Evolutionary conservation across 2,329 filamentous ascomycete species (phyloP).

Genomic region (Teratosphaeriaceae sp.): DNA sequence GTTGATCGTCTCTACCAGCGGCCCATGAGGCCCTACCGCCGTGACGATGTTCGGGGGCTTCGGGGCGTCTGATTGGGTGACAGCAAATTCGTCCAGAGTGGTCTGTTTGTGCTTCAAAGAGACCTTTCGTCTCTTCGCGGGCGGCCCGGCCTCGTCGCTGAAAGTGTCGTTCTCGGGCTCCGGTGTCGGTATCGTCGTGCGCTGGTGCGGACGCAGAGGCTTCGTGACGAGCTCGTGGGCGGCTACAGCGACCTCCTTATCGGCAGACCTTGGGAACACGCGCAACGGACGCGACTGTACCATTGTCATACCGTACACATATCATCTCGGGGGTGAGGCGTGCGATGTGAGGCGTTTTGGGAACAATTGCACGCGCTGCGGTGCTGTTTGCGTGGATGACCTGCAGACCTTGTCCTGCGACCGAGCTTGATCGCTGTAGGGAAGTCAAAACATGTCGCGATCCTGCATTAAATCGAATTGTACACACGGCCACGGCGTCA

Average conservation of each 20-base stretch:
- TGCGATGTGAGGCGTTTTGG: background rate
- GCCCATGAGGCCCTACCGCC: conserved; percentile 37
- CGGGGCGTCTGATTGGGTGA: conserved; percentile 15
- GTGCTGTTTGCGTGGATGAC: background rate
- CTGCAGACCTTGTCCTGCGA: background rate
- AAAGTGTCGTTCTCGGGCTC: background rate
- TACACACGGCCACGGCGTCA: too few species aligned
- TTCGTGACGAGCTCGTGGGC: background rate
- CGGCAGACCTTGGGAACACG: background rate
- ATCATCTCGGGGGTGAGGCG: background rate
- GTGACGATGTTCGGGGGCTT: conserved; percentile 38
- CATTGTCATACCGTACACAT: background rate
- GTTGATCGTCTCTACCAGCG: conserved; percentile 37
- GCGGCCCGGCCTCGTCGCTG: conserved; percentile 19
- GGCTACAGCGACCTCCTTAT: background rate
- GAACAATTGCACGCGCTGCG: too few species aligned
- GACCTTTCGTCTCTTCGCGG: conserved; percentile 23
- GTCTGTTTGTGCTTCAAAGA: conserved; percentile 20
- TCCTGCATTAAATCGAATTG: too few species aligned
- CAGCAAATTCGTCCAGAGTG: conserved; percentile 17
- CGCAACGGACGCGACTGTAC: background rate
- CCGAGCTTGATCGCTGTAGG: too few species aligned
- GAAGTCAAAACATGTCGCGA: too few species aligned
- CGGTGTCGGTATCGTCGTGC: background rate
- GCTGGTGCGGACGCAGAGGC: background rate